Conservation (phyloP, 2,329 filamentous ascomycete species). For the Aspergillus sojae region DNA sequence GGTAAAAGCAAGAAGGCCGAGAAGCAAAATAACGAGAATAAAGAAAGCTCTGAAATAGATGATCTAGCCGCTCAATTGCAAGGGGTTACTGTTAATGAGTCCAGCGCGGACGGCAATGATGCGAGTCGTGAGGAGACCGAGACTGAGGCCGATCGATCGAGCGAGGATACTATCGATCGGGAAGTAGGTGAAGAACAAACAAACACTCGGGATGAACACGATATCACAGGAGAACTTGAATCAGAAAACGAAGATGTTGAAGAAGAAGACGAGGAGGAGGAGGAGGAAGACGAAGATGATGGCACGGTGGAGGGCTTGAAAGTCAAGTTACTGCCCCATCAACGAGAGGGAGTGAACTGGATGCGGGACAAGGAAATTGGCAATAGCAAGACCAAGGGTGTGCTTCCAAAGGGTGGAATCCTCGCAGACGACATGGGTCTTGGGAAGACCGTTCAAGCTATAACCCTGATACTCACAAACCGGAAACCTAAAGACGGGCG, state of each 20-base stretch:
- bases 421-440: constrained; percentile 95
- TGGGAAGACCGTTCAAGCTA: constrained; percentile 93
- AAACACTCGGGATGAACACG: constrained; percentile 62
- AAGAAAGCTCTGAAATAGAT: constrained; percentile 40
- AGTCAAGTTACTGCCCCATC: constrained; percentile 87
- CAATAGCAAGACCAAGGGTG: constrained; percentile 74
- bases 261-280: constrained; percentile 42
- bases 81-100: constrained; percentile 43
- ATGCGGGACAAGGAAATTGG: constrained; percentile 93
- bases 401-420: constrained; percentile 87
- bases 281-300: constrained; percentile 60
- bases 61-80: constrained; percentile 48
- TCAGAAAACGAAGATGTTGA: constrained; percentile 42
- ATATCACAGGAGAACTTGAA: constrained; percentile 31
- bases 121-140: constrained; percentile 44
- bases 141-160: constrained; percentile 52
- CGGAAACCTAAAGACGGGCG: constrained; percentile 62
- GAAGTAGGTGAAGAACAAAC: constrained; percentile 53
- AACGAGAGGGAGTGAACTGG: constrained; percentile 92
- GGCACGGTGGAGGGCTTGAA: constrained; percentile 76
- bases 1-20: constrained; percentile 23
- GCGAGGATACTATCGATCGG: constrained; percentile 35
- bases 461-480: constrained; percentile 84
- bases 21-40: constrained; percentile 20
- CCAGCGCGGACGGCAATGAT: constrained; percentile 33